Base-by-base conservation (phyloP, 345 rosid genomes). In the Populus tremula region DNA sequence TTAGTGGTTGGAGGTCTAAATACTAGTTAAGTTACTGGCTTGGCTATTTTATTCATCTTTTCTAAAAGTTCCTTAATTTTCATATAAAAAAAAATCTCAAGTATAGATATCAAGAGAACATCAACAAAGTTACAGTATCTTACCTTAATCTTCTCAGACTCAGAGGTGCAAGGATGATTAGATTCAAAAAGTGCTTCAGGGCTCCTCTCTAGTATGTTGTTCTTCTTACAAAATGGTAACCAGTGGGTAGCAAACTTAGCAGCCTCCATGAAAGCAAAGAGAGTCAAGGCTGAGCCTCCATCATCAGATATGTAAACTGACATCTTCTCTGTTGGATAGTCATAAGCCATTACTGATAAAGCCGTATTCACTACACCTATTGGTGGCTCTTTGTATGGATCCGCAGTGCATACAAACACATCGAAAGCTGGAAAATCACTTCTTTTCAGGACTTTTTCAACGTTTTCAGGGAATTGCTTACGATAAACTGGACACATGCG, bases 281-380 rank as follows among this genome's bases (percentile, higher is more conserved):
- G 69, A 16, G 80, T 81, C 16, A 76, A 2, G 7, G 69, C 77
- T 11, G 83, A 81, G 53, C 83, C 80, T 4, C 83, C 83, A 10
- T 81, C 83, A 23, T 81, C 83, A 2, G 83, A 81, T 14, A 81
- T 35, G 45, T 65, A 94, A 18, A 94, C 85, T 9, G 97, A 87
- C n/a, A 91, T 20, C 85, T 89, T 94, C 68, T 90, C 87, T 3
- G 84, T 18, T 6, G 97, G 98, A 80, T 94, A 94, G 14, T 91
- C 92, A 29, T 88, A 94, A 0, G 91, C 93, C 93, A 94, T 82
- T 64, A 86, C 91, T 0, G 97, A 92, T 68, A 94, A 81, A 12
- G 87, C 92, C 2, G 97, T 91, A 83, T 90, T 92, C 67, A 86
- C 94, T 63, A 89, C 93, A 67, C 81, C 77, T 0, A 76, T 71